These are phyloP conservation scores for Xylaria sp. DNA, from an alignment of 2,329 filamentous ascomycete genomes.

Conservation along the genomic window DNA sequence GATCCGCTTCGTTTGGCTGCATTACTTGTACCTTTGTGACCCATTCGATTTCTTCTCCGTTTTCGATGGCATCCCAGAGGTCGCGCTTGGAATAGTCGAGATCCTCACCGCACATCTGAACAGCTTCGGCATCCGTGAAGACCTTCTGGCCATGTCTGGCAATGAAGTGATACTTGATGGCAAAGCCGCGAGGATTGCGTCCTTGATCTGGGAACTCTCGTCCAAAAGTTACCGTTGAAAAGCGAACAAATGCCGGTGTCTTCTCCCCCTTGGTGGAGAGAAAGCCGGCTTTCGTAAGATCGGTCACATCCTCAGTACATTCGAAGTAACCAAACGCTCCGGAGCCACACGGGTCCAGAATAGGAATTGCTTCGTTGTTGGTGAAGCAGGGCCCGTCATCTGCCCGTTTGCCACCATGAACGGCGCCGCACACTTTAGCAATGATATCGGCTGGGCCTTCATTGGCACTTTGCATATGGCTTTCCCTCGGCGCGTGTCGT, in stretches of 20 bases:
- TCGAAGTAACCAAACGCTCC: slow-evolving; percentile 55
- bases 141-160: no score
- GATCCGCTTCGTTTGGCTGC: slow-evolving; percentile 53
- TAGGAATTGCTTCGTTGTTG: slow-evolving; percentile 59
- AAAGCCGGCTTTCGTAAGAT: no score
- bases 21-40: slow-evolving; percentile 68
- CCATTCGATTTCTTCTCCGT: slow-evolving; percentile 67
- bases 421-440: slow-evolving; percentile 55
- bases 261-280: background rate
- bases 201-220: no score
- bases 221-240: no score
- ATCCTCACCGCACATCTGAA: no score
- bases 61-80: slow-evolving; percentile 66
- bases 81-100: slow-evolving; percentile 69
- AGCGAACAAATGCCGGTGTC: slow-evolving; percentile 7
- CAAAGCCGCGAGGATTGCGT: no score
- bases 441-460: slow-evolving; percentile 59
- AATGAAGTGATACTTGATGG: no score
- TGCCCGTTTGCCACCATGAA: slow-evolving; percentile 51
- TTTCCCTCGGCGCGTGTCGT: background rate
- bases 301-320: slow-evolving; percentile 39
- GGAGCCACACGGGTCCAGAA: slow-evolving; percentile 49
- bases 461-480: slow-evolving; percentile 43
- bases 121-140: no score
- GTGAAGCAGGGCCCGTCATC: slow-evolving; percentile 60